Base-by-base conservation (phyloP, 345 rosid species). In the Boechera retrofracta region DNA sequence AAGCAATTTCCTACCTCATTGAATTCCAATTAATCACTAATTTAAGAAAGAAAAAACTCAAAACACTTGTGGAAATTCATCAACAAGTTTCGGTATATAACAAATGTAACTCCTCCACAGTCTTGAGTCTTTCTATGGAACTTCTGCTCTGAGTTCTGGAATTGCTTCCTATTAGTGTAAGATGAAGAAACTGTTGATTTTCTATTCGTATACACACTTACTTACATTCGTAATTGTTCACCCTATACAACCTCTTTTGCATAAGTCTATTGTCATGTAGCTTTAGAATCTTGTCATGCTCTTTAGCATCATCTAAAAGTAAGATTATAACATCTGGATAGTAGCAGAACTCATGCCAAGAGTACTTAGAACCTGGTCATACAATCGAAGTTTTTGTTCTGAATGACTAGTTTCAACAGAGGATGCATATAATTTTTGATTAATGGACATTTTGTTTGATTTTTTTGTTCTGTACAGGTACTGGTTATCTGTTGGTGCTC, bases 401-500 rank as follows among this genome's bases (percentile, higher is more conserved):
- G 15, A 76, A 67, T 47, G n/a, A 1, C 7, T 26, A 4, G 31
- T 61, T 73, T 54, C 44, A 31, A 18, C 35, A 39, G 31, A 35
- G 4, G n/a, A 66, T 58, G 54, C 21, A 47, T 66, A 36, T 41
- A 39, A 28, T 21, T 52, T 62, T 29, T 48, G 10, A 33, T 15
- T 6, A 24, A 69, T 33, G 39, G n/a, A 15, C 44, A 11, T 48
- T 41, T 52, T 66, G 29, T 57, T 54, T 0, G 44, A 2, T 0
- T 15, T 2, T 48, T 15, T 21, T 9, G 39, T 11, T 0, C 2
- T 53, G 39, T 76, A 62, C 69, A 95, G 97, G 85, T 95, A 95
- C 74, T 95, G 98, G 98, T 76, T 92, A 66, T 92, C 99, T 10
- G 98, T 95, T 52, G 98, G 98, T 76, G 99, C 97, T 61, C 97